Evolutionary conservation across 2,329 filamentous ascomycete genomes (phyloP), one percentile per base, ranked within the genome.

Genomic region (Fusarium oxysporum): DNA sequence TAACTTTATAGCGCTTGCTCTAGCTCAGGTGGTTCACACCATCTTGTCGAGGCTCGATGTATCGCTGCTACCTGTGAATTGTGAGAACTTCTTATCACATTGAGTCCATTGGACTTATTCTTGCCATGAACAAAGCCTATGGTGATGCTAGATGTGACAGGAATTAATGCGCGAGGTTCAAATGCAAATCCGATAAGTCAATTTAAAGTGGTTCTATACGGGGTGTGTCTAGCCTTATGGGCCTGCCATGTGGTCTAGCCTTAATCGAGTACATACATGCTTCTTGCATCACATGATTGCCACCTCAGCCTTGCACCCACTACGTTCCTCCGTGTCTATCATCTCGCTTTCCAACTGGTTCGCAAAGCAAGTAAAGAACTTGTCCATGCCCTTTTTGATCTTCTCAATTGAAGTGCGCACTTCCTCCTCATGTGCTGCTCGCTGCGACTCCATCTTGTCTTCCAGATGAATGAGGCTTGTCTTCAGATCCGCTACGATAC

Each of bases 221-320:
- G 32, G 12, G n/a, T n/a, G 38, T 17, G 30, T 48, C 45, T 23
- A 48, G 30, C 45, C 45, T 48, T 32, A 48, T 23, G 45, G 45
- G 30, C 45, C 45, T 48, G 45, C 45, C 45, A 48, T 48, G 13
- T 16, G 45, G 30, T 6, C 30, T n/a, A 48, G 45, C 28, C 6
- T 48, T 48, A 32, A 48, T 48, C 8, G 28, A 32, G 17, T n/a
- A 30, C 45, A 30, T 32, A 9, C 45, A 48, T 48, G 5, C 45
- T n/a, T 16, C 45, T 33, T 54, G 25, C 33, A 14, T 54, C 50
- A 54, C 35, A 54, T 54, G 53, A 43, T 43, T 23, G 38, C 28
- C n/a, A 23, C 53, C 40, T 56, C 53, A 56, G 38, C 53, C 53
- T 56, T 56, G n/a, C 53, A 56, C 53, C 38, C 40, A 38, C 35